Conservation (phyloP, 768 basidiomycete species). For the Xerocomus brunneocitrinus region DNA sequence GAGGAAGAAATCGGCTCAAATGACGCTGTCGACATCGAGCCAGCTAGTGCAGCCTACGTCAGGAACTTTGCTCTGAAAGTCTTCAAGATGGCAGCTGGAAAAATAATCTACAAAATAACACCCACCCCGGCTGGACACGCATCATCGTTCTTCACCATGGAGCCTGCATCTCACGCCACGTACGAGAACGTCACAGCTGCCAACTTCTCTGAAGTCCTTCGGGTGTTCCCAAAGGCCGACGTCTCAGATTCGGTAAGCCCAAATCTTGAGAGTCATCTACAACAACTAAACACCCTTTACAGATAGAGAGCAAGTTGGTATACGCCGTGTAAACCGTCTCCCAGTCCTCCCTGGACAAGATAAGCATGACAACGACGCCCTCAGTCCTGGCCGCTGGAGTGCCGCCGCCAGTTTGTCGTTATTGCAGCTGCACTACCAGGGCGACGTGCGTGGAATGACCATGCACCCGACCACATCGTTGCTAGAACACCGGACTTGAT, state of each 20-base stretch:
- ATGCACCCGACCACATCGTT: constrained; percentile 61
- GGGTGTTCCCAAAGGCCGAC: constrained; percentile 61
- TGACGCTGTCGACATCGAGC: constrained; percentile 80
- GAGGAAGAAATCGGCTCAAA: constrained; percentile 69
- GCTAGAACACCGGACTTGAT: constrained; percentile 16
- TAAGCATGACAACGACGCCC: constrained; percentile 28
- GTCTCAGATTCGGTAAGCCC: constrained; percentile 53
- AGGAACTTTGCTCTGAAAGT: constrained; percentile 93
- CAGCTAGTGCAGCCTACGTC: constrained; percentile 81
- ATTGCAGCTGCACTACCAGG: constrained; percentile 70
- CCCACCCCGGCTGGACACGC: constrained; percentile 46
- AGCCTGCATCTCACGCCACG: constrained; percentile 8
- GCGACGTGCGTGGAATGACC: constrained; percentile 84
- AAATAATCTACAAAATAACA: too few relatives aligned
- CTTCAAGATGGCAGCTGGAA: constrained; percentile 59
- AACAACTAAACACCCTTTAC: background rate
- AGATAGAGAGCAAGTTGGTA: constrained; percentile 85
- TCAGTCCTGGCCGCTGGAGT: constrained; percentile 64
- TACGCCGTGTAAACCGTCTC: constrained; percentile 54
- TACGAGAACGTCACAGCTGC: constrained; percentile 43
- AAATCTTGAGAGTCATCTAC: background rate
- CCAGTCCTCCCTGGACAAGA: constrained; percentile 19
- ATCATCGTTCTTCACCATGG: constrained; percentile 30
- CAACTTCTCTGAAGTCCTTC: constrained; percentile 88
- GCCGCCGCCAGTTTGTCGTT: too few relatives aligned